Percentiles rank a stretch among this genome's conserved stretches.
Conservation (phyloP, 306 rosid genomes). For the Cicer arietinum region DNA sequence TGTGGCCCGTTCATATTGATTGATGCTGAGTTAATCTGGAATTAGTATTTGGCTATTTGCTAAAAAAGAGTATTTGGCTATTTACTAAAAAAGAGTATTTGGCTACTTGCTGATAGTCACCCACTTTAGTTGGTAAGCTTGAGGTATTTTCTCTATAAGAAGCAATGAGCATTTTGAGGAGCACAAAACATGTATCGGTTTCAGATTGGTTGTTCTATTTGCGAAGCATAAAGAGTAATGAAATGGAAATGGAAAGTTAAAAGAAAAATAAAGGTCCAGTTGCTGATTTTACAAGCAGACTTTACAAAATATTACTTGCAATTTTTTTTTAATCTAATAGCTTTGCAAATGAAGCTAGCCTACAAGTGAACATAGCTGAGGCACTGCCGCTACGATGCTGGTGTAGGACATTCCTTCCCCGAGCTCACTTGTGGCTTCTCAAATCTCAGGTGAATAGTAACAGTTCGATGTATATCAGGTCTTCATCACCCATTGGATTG, state of each 20-base stretch:
- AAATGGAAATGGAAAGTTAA: slow-evolving; percentile 21
- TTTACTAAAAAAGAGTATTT: background rate
- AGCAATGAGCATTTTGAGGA: slow-evolving; percentile 11
- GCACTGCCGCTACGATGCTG: background rate
- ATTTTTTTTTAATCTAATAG: background rate
- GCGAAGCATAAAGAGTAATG: slow-evolving; percentile 6
- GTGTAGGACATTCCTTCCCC: background rate
- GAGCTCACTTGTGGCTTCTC: background rate
- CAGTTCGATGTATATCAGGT: background rate
- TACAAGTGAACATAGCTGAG: background rate
- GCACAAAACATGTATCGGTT: background rate
- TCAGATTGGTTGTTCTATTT: slow-evolving; percentile 11
- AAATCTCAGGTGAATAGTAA: background rate
- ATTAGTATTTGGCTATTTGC: background rate
- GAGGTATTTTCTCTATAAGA: slow-evolving; percentile 21
- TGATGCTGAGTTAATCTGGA: slow-evolving; percentile 1
- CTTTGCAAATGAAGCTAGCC: background rate
- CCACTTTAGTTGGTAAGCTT: slow-evolving; percentile 17
- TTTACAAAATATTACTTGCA: background rate
- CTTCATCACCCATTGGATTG: background rate
- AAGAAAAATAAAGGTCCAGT: slow-evolving; percentile 1
- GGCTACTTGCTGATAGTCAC: background rate
- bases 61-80: too few species aligned
- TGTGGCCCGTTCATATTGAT: slow-evolving; percentile 6
- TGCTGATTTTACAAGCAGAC: background rate